Percentiles rank a stretch among this genome's conserved stretches.
Conservation (phyloP, 305 asterid species). For the Rubia balearica region DNA sequence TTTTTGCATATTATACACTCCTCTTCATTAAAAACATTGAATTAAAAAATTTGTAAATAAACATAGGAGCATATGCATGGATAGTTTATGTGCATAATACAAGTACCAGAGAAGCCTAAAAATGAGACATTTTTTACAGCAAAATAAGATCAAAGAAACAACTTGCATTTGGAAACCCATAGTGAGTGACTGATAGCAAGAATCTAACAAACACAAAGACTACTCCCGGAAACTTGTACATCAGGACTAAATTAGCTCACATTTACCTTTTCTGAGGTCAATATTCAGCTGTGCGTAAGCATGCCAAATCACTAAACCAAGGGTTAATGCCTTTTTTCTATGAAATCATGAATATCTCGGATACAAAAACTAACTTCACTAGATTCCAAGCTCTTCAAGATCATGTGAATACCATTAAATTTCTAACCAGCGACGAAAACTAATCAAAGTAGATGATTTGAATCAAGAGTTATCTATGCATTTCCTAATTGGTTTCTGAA, state of each 20-base stretch:
- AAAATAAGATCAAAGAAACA: background rate
- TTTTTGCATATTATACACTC: background rate
- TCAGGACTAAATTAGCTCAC: background rate
- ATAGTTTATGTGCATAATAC: background rate
- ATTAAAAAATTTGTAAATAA: background rate
- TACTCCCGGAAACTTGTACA: constrained; percentile 1
- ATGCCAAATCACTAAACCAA: background rate
- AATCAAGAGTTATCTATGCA: background rate
- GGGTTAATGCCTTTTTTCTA: background rate
- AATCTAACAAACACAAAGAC: background rate
- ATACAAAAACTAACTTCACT: background rate
- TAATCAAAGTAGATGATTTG: background rate
- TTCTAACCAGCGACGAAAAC: background rate
- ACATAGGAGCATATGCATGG: background rate
- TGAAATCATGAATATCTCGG: background rate
- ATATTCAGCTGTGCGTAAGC: background rate
- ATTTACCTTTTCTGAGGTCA: background rate
- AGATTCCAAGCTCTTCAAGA: background rate
- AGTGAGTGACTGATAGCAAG: background rate
- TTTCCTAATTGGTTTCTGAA: background rate
- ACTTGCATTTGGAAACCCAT: background rate
- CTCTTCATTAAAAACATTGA: background rate
- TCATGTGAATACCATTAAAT: background rate
- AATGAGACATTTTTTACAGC: background rate
- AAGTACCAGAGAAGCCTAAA: background rate